Conservation (phyloP, 2,329 filamentous ascomycete species). For the Capronia americana region DNA sequence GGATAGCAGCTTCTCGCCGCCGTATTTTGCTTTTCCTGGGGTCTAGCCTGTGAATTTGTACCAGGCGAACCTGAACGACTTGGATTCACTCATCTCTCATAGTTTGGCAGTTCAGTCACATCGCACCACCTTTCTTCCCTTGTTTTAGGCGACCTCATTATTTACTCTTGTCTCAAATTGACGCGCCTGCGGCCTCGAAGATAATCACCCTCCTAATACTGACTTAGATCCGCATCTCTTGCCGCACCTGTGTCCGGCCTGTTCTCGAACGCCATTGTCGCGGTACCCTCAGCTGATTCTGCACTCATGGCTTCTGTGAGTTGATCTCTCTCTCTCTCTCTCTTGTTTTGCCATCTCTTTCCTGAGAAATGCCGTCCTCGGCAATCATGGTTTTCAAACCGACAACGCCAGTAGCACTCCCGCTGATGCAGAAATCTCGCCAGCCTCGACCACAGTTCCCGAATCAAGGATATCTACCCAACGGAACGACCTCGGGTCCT, state of each 20-base stretch:
- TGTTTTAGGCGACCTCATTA: constrained; percentile 10
- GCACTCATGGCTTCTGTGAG: constrained; percentile 57
- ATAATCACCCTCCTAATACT: constrained; percentile 21
- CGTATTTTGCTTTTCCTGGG: constrained; percentile 19
- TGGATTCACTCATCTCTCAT: constrained; percentile 7
- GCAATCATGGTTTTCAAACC: constrained; percentile 49
- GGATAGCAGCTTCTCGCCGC: constrained; percentile 21
- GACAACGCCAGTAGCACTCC: constrained; percentile 25
- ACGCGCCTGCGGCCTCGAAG: constrained; percentile 2
- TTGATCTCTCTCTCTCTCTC: constrained; percentile 36
- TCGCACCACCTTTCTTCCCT: constrained; percentile 15
- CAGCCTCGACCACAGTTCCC: constrained; percentile 41
- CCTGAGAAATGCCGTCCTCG: constrained; percentile 28
- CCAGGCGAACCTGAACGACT: constrained; percentile 19
- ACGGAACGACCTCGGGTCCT: constrained; percentile 52
- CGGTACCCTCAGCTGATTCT: constrained; percentile 14
- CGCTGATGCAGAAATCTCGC: constrained; percentile 32
- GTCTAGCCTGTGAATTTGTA: constrained; percentile 19
- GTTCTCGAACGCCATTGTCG: constrained; percentile 15
- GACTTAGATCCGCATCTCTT: constrained; percentile 17
- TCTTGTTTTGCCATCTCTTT: constrained; percentile 21
- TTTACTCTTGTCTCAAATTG: not conserved
- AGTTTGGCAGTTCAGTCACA: constrained; percentile 1
- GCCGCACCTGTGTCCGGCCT: constrained; percentile 26
- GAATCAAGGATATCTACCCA: constrained; percentile 49